These are phyloP conservation scores for Inosperma sp. DNA, from an alignment of 768 basidiomycete species.

Conservation along the genomic window DNA sequence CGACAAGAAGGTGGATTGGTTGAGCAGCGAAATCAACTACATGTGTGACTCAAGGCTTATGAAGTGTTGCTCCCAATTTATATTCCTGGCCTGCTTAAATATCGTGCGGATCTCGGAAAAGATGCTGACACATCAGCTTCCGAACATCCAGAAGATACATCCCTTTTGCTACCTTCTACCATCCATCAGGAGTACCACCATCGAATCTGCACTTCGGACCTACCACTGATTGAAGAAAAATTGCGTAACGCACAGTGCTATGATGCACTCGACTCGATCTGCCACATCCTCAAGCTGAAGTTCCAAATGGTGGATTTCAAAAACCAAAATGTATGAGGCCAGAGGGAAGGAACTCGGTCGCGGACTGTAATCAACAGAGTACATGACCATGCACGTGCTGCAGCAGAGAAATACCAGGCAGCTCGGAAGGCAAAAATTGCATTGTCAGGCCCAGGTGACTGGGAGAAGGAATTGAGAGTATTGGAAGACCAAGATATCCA, in stretches of 20 bases:
- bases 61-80: slow-evolving; percentile 12
- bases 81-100: slow-evolving; percentile 15
- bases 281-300: background rate
- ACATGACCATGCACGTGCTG: background rate
- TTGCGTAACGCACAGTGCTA: too few relatives aligned
- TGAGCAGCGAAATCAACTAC: slow-evolving; percentile 12
- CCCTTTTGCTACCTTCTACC: background rate
- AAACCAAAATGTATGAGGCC: background rate
- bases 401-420: background rate
- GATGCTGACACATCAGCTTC: background rate
- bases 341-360: too few relatives aligned
- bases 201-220: background rate
- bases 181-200: background rate
- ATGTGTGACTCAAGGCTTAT: slow-evolving; percentile 9
- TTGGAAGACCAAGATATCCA: too few relatives aligned
- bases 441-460: too few relatives aligned
- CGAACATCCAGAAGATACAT: background rate
- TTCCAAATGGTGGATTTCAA: too few relatives aligned
- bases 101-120: background rate
- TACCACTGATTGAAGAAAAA: background rate
- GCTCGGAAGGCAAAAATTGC: too few relatives aligned
- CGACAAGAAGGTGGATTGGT: slow-evolving; percentile 3
- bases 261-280: background rate
- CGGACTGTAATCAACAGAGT: background rate
- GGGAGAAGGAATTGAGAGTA: too few relatives aligned